A percentile compares a stretch with the other conserved stretches of the same genome.
Evolutionary conservation across 805 yeast genomes (phyloP).

Genomic region (Candida pseudofarinosa): DNA sequence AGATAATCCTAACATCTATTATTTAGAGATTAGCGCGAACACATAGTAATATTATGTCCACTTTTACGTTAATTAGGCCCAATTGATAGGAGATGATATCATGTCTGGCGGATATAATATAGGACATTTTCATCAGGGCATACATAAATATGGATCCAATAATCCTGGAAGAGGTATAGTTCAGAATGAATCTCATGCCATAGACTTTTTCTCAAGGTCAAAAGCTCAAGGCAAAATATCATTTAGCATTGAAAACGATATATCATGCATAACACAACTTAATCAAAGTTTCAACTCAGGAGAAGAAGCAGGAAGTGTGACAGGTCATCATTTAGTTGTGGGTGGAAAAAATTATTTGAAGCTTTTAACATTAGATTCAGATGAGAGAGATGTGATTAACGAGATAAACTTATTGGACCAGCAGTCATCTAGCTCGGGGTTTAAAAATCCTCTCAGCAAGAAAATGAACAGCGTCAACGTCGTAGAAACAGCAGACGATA

Average conservation of each 20-base stretch:
- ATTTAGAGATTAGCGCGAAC: neutral
- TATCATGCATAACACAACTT: slow-evolving; percentile 21
- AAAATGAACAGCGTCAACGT: slow-evolving; percentile 37
- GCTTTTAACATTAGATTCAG: slow-evolving; percentile 27
- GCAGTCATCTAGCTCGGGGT: slow-evolving; percentile 9
- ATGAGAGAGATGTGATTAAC: slow-evolving; percentile 27
- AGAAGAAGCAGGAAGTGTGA: neutral
- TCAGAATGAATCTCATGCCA: neutral
- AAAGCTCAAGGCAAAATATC: slow-evolving; percentile 10
- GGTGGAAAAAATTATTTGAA: slow-evolving; percentile 42
- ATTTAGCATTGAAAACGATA: slow-evolving; percentile 25
- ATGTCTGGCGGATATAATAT: neutral
- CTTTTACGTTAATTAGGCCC: no score
- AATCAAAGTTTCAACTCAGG: slow-evolving; percentile 8
- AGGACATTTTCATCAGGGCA: neutral
- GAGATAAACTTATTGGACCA: slow-evolving; percentile 33
- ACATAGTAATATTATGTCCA: no score
- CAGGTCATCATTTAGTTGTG: slow-evolving; percentile 30
- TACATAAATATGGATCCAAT: neutral
- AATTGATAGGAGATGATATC: neutral
- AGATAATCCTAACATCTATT: no score
- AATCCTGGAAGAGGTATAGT: neutral
- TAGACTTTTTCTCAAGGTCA: neutral
- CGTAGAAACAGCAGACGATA: slow-evolving; percentile 28
- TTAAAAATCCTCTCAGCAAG: slow-evolving; percentile 12